These are phyloP conservation scores for Scheffersomyces cryptocercus DNA, from an alignment of 1,139 yeast genomes.

Conservation along the genomic window DNA sequence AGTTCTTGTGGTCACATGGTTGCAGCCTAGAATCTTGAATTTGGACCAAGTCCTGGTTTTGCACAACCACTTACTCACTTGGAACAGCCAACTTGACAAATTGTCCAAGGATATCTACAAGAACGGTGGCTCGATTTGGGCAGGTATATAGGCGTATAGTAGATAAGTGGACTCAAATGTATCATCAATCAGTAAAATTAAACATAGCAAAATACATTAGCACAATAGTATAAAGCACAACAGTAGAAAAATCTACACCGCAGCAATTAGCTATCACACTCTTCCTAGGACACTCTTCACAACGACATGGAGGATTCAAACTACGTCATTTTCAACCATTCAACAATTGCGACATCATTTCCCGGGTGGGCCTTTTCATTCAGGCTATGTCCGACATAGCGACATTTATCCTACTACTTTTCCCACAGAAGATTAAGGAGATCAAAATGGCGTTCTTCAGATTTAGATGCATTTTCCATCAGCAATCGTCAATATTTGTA, in stretches of 20 bases:
- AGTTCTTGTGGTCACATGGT: slow-evolving; percentile 83
- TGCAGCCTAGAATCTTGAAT: slow-evolving; percentile 92
- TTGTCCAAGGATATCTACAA: slow-evolving; percentile 51
- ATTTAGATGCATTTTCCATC: too few relatives aligned
- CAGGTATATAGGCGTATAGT: slow-evolving; percentile 22
- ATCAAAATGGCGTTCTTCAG: too few relatives aligned
- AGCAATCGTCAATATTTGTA: too few relatives aligned
- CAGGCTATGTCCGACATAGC: too few relatives aligned
- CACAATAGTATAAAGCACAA: too few relatives aligned
- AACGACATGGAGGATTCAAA: too few relatives aligned
- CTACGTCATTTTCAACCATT: too few relatives aligned
- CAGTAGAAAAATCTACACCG: neutral
- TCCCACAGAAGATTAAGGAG: too few relatives aligned
- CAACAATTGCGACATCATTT: too few relatives aligned
- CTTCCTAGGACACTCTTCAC: neutral
- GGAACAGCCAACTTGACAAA: slow-evolving; percentile 75
- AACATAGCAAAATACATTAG: too few relatives aligned
- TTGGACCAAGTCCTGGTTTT: slow-evolving; percentile 74
- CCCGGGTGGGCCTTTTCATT: too few relatives aligned
- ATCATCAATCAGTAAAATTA: neutral
- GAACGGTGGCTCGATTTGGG: slow-evolving; percentile 44
- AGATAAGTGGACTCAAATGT: neutral
- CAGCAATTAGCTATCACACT: slow-evolving; percentile 1
- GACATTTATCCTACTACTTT: too few relatives aligned
- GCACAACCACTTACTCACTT: slow-evolving; percentile 68